Conservation (phyloP, 441 rosid species). For the Omphalea diandra region DNA sequence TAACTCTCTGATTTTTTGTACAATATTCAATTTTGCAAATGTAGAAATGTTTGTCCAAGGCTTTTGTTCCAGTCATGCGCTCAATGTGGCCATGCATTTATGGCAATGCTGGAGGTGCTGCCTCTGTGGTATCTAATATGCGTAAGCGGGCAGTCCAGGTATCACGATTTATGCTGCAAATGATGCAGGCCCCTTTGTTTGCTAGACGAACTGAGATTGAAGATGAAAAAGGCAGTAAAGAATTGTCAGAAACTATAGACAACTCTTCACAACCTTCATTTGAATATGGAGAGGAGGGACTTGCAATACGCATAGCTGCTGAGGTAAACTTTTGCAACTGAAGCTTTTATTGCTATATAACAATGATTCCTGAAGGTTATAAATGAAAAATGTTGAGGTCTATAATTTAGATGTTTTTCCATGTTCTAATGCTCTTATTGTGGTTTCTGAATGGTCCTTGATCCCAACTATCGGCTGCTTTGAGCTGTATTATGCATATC, state of each 20-base stretch:
- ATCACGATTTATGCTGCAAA: slow-evolving; percentile 86
- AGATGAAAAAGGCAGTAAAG: slow-evolving; percentile 33
- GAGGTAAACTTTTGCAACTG: slow-evolving; percentile 55
- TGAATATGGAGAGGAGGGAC: slow-evolving; percentile 76
- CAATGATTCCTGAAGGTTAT: not conserved
- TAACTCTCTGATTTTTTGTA: not conserved
- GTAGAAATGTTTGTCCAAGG: slow-evolving; percentile 80
- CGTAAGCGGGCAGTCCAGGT: slow-evolving; percentile 93
- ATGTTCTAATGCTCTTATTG: not conserved
- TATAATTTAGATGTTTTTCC: not conserved
- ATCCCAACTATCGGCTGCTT: not conserved
- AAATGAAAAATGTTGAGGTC: not conserved
- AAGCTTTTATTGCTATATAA: slow-evolving; percentile 2
- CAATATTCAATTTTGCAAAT: slow-evolving; percentile 23
- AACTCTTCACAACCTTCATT: slow-evolving; percentile 40
- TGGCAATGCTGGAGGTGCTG: slow-evolving; percentile 63
- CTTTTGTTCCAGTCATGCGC: slow-evolving; percentile 82
- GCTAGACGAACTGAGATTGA: slow-evolving; percentile 41
- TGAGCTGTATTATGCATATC: not conserved
- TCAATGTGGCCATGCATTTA: slow-evolving; percentile 94
- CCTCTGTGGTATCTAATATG: slow-evolving; percentile 66
- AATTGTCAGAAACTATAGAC: slow-evolving; percentile 40
- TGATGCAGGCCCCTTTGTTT: slow-evolving; percentile 86
- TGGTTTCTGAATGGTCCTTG: not conserved
- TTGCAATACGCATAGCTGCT: slow-evolving; percentile 69